A percentile compares a stretch with the other conserved stretches of the same genome.
Evolutionary conservation across 2,329 filamentous ascomycete genomes (phyloP).

Genomic region (Hymenoscyphus fructigenus): DNA sequence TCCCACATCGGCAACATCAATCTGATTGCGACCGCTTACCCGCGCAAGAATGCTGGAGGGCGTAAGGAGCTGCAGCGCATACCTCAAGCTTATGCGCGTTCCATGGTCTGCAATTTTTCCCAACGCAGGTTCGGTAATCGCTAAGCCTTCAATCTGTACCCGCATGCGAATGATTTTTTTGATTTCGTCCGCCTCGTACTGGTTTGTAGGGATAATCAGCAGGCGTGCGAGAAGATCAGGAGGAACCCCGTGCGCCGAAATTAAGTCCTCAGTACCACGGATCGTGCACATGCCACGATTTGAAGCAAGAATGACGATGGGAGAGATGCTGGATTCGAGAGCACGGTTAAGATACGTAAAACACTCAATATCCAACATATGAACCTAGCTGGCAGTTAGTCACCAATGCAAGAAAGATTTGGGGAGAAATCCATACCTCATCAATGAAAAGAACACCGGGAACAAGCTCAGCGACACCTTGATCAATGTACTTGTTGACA

Average conservation of each 20-base stretch:
- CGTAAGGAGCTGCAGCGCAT: conserved; percentile 82
- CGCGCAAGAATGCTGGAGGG: conserved; percentile 75
- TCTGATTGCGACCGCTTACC: conserved; percentile 74
- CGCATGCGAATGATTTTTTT: conserved; percentile 87
- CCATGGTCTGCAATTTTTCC: conserved; percentile 86
- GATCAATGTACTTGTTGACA: conserved; percentile 97
- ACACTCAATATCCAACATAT: conserved; percentile 99
- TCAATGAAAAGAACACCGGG: conserved; percentile 98
- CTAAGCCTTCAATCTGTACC: conserved; percentile 76
- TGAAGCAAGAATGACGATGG: conserved; percentile 95
- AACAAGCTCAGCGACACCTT: conserved; percentile 96
- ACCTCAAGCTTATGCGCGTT: conserved; percentile 84
- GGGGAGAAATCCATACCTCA: conserved; percentile 62
- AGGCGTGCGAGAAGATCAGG: conserved; percentile 90
- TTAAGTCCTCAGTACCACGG: conserved; percentile 77
- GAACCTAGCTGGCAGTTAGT: conserved; percentile 59
- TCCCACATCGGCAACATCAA: conserved; percentile 73
- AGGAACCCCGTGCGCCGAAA: conserved; percentile 89
- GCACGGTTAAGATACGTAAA: conserved; percentile 99
- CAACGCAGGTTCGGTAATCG: conserved; percentile 77
- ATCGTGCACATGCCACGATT: conserved; percentile 95
- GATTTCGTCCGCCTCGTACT: conserved; percentile 86
- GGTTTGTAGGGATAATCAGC: conserved; percentile 92
- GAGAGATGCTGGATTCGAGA: conserved; percentile 91
- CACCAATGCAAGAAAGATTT: not conserved